Percentiles rank a stretch among this genome's conserved stretches.
These are phyloP conservation scores for Strobilomyces confusus DNA, from an alignment of 768 basidiomycete species.

Conservation along the genomic window DNA sequence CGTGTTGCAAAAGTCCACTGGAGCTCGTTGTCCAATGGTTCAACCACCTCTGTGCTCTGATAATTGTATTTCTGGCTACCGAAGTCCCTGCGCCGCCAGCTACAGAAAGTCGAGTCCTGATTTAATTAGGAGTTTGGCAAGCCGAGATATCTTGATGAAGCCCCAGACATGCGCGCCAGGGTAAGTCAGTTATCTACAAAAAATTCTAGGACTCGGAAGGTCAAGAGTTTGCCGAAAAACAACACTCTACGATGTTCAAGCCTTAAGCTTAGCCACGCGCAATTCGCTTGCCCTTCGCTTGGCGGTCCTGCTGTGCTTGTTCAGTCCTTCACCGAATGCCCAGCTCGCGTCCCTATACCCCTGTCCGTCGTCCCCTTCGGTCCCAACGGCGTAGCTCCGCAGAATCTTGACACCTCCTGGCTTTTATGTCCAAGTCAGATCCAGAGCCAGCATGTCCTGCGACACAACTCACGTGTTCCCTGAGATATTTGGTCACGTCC, in stretches of 20 bases:
- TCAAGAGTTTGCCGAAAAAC: too few species aligned
- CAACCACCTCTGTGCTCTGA: too few species aligned
- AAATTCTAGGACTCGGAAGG: too few species aligned
- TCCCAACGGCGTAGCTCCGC: slow-evolving; percentile 1
- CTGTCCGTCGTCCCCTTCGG: neutral
- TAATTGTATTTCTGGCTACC: too few species aligned
- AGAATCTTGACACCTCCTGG: slow-evolving; percentile 6
- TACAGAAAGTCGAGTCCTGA: too few species aligned
- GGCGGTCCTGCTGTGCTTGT: slow-evolving; percentile 7
- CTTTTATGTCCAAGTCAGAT: slow-evolving; percentile 1
- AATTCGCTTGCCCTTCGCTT: neutral
- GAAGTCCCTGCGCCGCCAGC: too few species aligned
- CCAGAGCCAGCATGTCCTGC: neutral
- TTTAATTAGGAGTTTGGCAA: too few species aligned
- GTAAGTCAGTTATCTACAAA: too few species aligned
- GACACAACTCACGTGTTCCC: slow-evolving; percentile 7
- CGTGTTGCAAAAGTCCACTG: too few species aligned
- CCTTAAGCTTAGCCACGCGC: slow-evolving; percentile 8
- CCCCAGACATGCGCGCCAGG: too few species aligned
- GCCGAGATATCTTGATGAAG: too few species aligned
- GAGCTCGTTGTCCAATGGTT: too few species aligned
- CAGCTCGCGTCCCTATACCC: slow-evolving; percentile 10
- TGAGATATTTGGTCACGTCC: slow-evolving; percentile 4
- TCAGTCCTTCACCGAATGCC: slow-evolving; percentile 8
- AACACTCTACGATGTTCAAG: neutral